Base-by-base conservation (phyloP, 257 asterid genomes). In the Solanum neorickii region DNA sequence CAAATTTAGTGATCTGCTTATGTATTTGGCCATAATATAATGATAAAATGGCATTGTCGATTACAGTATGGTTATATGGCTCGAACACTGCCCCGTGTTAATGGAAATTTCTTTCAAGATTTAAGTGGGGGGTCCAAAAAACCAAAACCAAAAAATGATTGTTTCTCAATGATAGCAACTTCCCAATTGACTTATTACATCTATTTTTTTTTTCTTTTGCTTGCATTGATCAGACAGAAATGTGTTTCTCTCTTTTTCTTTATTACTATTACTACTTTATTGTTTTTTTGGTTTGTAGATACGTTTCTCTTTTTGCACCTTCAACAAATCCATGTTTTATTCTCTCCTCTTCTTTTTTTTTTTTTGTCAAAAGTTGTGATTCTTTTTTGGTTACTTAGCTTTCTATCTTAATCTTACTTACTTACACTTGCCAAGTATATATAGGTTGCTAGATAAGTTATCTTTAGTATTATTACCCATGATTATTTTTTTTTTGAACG, bases 391-490 rank as follows among this genome's bases (percentile, higher is more conserved):
- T 76, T 73, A 66, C 87, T 84, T 42, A 70, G 69, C 46, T 91
- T 86, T 86, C 86, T 35, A 49, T 80, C 82, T 78, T 75, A 82
- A 86, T 70, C 80, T 21, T 27, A 82, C 62, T 77, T 84, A 89
- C 91, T 52, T 52, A 52, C 91, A 86, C 88, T 82, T 89, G 91
- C 86, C 91, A 66, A 33, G 29, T 37, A 62, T 86, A 70, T 86
- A 12, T 73, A 73, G 80, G 80, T n/a, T 88, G 49, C 84, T 39
- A 44, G 75, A 77, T 82, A 59, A 37, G 83, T 70, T 87, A 52
- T 62, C 21, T 84, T 89, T 86, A 72, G 84, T 83, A 91, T 90
- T 72, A 87, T 89, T 89, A 88, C 41, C 87, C 83, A 90, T 90
- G 75, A 90, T 88, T 6, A 6, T 1, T 37, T 84, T 37, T 84